Percentiles rank a stretch among this genome's conserved stretches.
Conservation (phyloP, 2,329 filamentous ascomycete species). For the Fusarium drepaniforme region DNA sequence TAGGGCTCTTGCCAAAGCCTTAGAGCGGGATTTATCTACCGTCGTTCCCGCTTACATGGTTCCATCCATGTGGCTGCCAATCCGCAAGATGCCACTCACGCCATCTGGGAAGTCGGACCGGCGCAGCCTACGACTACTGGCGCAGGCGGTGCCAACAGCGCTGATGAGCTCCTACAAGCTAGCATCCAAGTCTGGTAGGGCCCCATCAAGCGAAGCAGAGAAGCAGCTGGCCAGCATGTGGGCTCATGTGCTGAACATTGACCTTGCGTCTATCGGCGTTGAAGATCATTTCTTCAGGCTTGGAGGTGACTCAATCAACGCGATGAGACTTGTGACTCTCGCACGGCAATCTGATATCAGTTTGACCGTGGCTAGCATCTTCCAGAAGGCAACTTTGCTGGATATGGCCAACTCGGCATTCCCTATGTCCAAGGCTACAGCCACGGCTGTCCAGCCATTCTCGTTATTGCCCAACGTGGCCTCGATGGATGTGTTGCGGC, state of each 20-base stretch:
- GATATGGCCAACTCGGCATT: slow-evolving; percentile 37
- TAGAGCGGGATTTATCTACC: slow-evolving; percentile 8
- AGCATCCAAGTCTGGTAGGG: slow-evolving; percentile 37
- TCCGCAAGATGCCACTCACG: slow-evolving; percentile 55
- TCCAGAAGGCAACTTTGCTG: slow-evolving; percentile 44
- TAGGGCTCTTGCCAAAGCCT: slow-evolving; percentile 4
- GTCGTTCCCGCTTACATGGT: slow-evolving; percentile 54
- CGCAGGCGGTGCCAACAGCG: slow-evolving; percentile 1
- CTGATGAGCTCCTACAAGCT: slow-evolving; percentile 28
- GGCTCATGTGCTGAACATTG: slow-evolving; percentile 21
- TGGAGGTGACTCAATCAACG: slow-evolving; percentile 51
- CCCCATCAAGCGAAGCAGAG: slow-evolving; percentile 48
- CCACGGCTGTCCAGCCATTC: slow-evolving; percentile 5
- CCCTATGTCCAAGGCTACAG: slow-evolving; percentile 10
- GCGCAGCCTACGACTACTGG: slow-evolving; percentile 47
- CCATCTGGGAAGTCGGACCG: slow-evolving; percentile 59
- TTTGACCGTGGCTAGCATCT: slow-evolving; percentile 59
- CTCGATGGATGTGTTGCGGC: background rate
- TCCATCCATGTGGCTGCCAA: slow-evolving; percentile 55
- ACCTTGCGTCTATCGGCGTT: slow-evolving; percentile 17
- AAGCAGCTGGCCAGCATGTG: slow-evolving; percentile 25
- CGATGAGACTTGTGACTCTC: slow-evolving; percentile 42
- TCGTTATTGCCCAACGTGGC: slow-evolving; percentile 12
- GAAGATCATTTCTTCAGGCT: slow-evolving; percentile 58
- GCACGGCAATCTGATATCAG: slow-evolving; percentile 53